Evolutionary conservation across 2,329 filamentous ascomycete species (phyloP).

Genomic region (Curvularia eragrostidis): DNA sequence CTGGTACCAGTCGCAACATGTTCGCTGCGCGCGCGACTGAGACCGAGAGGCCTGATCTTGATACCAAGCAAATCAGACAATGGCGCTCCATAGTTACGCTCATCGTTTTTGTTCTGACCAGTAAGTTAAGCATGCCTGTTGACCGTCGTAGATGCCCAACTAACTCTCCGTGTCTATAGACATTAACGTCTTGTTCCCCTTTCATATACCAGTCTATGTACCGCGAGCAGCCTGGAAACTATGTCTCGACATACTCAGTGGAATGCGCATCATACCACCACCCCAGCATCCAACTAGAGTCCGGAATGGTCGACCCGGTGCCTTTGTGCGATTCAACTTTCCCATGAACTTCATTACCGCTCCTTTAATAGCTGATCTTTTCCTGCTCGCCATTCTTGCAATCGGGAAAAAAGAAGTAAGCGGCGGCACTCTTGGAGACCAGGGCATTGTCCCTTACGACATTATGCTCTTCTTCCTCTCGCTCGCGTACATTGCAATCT

Average conservation of each 20-base stretch:
- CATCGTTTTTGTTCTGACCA: slow-evolving; percentile 72
- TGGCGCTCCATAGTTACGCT: slow-evolving; percentile 76
- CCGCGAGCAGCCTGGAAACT: slow-evolving; percentile 60
- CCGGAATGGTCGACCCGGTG: slow-evolving; percentile 39
- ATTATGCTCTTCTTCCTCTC: slow-evolving; percentile 79
- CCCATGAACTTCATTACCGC: slow-evolving; percentile 75
- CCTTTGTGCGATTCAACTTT: slow-evolving; percentile 62
- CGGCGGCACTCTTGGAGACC: slow-evolving; percentile 70
- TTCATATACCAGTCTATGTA: slow-evolving; percentile 67
- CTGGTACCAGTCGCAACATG: slow-evolving; percentile 8
- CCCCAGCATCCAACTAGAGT: slow-evolving; percentile 34
- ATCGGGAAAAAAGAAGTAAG: slow-evolving; percentile 71
- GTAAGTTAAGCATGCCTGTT: slow-evolving; percentile 57
- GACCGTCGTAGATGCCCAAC: neutral
- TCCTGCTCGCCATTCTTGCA: slow-evolving; percentile 71
- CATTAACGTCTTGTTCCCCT: slow-evolving; percentile 72
- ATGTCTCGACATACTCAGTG: slow-evolving; percentile 54
- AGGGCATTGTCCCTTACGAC: slow-evolving; percentile 72
- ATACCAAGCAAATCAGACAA: slow-evolving; percentile 64
- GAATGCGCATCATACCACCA: slow-evolving; percentile 61
- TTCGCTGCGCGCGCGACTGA: slow-evolving; percentile 14
- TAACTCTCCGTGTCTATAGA: slow-evolving; percentile 56
- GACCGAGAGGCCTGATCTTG: slow-evolving; percentile 34
- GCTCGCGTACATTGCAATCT: slow-evolving; percentile 77
- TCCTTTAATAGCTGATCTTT: slow-evolving; percentile 73